phyloP scores from a whole-genome alignment of 306 rosid genomes.

The Cucurbita ficifolia region DNA sequence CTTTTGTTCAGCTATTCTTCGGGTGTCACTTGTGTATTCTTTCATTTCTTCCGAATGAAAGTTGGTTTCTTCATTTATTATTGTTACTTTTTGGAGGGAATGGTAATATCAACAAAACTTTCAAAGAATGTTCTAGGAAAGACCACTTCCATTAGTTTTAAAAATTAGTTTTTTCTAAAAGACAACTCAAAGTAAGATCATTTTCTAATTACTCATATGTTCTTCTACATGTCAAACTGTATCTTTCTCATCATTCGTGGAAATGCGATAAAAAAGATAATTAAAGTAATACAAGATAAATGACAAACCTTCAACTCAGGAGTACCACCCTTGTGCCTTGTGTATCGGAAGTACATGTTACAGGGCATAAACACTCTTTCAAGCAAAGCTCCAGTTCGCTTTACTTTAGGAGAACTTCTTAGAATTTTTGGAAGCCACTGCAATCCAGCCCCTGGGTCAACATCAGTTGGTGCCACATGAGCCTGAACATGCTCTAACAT shows the following conservation, averaged over 20 bases:
- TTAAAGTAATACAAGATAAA: not conserved
- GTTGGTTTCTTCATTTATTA: not conserved
- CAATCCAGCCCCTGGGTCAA: constrained; percentile 99
- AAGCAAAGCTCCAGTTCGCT: constrained; percentile 98
- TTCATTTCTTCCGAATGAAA: not conserved
- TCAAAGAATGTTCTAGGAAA: not conserved
- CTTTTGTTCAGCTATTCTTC: not conserved
- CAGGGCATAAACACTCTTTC: constrained; percentile 99
- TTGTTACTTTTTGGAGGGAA: not conserved
- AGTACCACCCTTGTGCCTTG: constrained; percentile 96
- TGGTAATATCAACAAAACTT: not conserved
- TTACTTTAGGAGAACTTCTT: constrained; percentile 90
- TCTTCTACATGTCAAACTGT: not conserved
- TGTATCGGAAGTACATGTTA: constrained; percentile 85
- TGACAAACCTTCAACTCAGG: constrained; percentile 66
- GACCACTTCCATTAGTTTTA: not conserved
- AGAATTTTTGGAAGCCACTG: constrained; percentile 98
- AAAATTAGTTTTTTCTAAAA: not conserved
- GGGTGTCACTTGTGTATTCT: not conserved
- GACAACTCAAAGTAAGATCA: not conserved
- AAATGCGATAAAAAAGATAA: not conserved
- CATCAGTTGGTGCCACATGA: constrained; percentile 99
- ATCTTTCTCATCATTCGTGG: not conserved
- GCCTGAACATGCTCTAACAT: constrained; percentile 98
- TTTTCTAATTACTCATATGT: not conserved